Evolutionary conservation across 2,329 filamentous ascomycete species (phyloP).

Genomic region (Blumeriella jaapii): DNA sequence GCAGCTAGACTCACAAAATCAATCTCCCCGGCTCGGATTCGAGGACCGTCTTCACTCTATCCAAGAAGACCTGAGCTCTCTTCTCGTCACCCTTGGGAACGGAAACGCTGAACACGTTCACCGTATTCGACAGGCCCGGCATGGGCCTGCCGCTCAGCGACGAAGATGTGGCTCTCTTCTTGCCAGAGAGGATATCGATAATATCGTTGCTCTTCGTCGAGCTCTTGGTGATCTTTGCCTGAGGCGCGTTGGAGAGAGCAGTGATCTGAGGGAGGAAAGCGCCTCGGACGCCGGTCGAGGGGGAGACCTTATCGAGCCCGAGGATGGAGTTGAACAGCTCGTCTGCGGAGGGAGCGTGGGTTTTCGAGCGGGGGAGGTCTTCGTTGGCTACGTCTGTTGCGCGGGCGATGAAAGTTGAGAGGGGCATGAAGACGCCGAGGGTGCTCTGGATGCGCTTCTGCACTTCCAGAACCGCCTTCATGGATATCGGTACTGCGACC

Average conservation of each 20-base stretch:
- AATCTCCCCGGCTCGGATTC: slow-evolving; percentile 70
- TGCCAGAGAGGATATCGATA: slow-evolving; percentile 64
- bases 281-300: slow-evolving; percentile 45
- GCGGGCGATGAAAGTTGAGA: slow-evolving; percentile 77
- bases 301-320: slow-evolving; percentile 45
- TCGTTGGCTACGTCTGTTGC: slow-evolving; percentile 84
- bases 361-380: slow-evolving; percentile 58
- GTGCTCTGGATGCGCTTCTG: slow-evolving; percentile 70
- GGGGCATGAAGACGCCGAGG: slow-evolving; percentile 68
- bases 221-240: slow-evolving; percentile 21
- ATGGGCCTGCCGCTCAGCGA: slow-evolving; percentile 24
- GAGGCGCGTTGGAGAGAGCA: slow-evolving; percentile 36
- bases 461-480: slow-evolving; percentile 65
- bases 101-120: slow-evolving; percentile 71
- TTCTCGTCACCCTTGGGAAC: slow-evolving; percentile 73
- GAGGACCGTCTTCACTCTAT: slow-evolving; percentile 73
- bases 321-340: slow-evolving; percentile 87
- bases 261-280: slow-evolving; percentile 61
- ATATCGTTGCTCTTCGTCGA: slow-evolving; percentile 55
- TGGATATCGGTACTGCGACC: slow-evolving; percentile 64
- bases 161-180: slow-evolving; percentile 25
- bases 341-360: slow-evolving; percentile 55
- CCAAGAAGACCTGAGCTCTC: slow-evolving; percentile 70
- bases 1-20: slow-evolving; percentile 39
- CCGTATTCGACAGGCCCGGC: slow-evolving; percentile 40